Evolutionary conservation across 768 basidiomycete species (phyloP).

Genomic region (Boletus rubescentipes): DNA sequence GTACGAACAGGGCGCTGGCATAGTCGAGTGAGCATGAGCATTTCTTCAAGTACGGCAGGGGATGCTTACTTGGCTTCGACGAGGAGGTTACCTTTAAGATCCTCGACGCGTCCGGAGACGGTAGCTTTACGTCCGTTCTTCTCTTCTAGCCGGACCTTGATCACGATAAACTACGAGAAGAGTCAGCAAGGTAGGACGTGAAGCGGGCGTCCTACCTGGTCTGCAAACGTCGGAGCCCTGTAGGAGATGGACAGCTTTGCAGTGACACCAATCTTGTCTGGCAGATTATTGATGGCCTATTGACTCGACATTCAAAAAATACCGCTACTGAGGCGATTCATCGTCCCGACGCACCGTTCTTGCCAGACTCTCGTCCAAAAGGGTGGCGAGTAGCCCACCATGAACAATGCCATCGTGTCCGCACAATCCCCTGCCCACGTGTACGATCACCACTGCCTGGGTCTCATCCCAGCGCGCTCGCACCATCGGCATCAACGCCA

Average conservation of each 20-base stretch:
- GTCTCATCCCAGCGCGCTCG: constrained; percentile 73
- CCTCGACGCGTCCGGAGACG: constrained; percentile 74
- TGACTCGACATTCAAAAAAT: constrained; percentile 4
- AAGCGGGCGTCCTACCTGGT: constrained; percentile 55
- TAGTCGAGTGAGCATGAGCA: neutral
- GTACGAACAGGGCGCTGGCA: constrained; percentile 75
- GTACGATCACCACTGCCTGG: constrained; percentile 69
- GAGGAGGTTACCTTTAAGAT: constrained; percentile 75
- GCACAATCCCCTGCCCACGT: constrained; percentile 84
- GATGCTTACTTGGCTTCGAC: constrained; percentile 78
- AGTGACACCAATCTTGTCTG: constrained; percentile 90
- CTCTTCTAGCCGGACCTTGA: constrained; percentile 66
- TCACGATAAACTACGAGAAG: constrained; percentile 69
- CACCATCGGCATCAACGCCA: constrained; percentile 78
- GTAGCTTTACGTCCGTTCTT: constrained; percentile 74
- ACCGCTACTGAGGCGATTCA: neutral
- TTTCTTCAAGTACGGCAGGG: neutral
- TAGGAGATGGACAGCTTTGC: constrained; percentile 82
- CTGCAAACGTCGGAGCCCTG: constrained; percentile 83
- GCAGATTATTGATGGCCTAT: constrained; percentile 83
- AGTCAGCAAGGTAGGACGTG: neutral
- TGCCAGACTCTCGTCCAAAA: constrained; percentile 83
- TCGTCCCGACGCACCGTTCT: constrained; percentile 57
- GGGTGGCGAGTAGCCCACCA: constrained; percentile 86
- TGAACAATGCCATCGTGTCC: constrained; percentile 95